Base-by-base conservation (phyloP, 2,329 filamentous ascomycete species). In the Alternaria alternata region DNA sequence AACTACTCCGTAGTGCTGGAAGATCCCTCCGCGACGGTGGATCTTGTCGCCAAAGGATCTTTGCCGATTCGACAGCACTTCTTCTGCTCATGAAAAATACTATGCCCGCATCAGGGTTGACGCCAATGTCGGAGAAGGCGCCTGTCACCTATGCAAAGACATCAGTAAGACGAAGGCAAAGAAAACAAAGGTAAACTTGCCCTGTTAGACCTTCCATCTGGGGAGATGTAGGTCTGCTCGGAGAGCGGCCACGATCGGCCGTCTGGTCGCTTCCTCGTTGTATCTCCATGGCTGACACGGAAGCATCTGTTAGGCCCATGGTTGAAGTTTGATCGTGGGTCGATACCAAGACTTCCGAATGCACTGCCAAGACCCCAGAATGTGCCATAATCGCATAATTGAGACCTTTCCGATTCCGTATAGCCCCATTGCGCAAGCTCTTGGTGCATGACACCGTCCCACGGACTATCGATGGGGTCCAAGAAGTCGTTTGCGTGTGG, bases 61-160 rank as follows among this genome's bases (percentile, higher is more conserved):
- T 46, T 3, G 57, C 51, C 3, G 51, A 44, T 12, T 54, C 39
- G 16, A 16, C 2, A 7, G 44, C 24, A n/a, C 47, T 53, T 8
- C 32, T 32, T 5, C 32, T 30, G 5, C 26, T 32, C 26, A 55
- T 42, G 51, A 59, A 59, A 43, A 51, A 59, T 28, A 59, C 54
- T 34, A 49, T 34, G 12, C 57, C 57, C 20, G 49, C 18, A 26
- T 28, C 26, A 16, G 57, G 39, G 18, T 54, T 54, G 12, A 59
- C 24, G 44, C 57, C 51, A 44, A 59, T 49, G 7, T 39, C 41
- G 3, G 43, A 41, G 26, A 41, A 54, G 12, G 57, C 51, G 14
- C 36, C 32, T 4, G 57, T 59, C 11, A 42, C 44, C 57, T 55
- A 28, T 14, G n/a, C 7, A 2, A 22, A 12, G 8, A n/a, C 34